Base-by-base conservation (phyloP, 169 alveolate species). In the Cryptosporidium ubiquitum region DNA sequence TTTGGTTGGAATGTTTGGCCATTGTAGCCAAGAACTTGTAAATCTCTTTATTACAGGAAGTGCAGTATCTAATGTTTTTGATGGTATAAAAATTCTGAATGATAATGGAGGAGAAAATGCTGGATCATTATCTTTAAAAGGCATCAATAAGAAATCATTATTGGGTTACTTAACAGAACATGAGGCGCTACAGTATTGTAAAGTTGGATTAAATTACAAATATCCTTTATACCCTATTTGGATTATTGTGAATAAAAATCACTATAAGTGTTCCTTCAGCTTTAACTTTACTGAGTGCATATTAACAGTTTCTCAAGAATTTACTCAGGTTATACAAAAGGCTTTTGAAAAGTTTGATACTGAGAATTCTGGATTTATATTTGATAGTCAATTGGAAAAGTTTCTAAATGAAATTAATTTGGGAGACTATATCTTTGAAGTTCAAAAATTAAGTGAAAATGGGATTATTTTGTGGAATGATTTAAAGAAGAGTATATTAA, bases 61-160 rank as follows among this genome's bases (percentile, higher is more conserved):
- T 79, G 95, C 96, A 7, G 95, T 94, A n/a, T 94, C 96, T 2
- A 94, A 94, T 64, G 95, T 94, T 35, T 94, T 94, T 75, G 95
- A 94, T 84, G 95, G 94, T 44, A 92, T 73, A 33, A 93, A 86
- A 69, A 73, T 91, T 20, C 75, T 94, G 66, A 86, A 93, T 18
- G 91, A 49, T 20, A 35, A 57, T 20, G 75, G 55, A 23, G 44
- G 58, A 29, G 57, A 60, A 7, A 35, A 16, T 12, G 12, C 70
- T 49, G 84, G 10, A 84, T 61, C 85, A 69, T 69, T 92, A 40
- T 74, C 73, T 35, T 94, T 94, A 26, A 94, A 91, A 84, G 96
- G 96, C n/a, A 93, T 94, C 33, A 68, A 71, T 23, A 91, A 84
- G 44, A 85, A 91, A 66, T 93, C 93, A 35, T 64, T 84, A 52